Conservation (phyloP, 2,329 filamentous ascomycete genomes). For the Cladophialophora carrionii region DNA sequence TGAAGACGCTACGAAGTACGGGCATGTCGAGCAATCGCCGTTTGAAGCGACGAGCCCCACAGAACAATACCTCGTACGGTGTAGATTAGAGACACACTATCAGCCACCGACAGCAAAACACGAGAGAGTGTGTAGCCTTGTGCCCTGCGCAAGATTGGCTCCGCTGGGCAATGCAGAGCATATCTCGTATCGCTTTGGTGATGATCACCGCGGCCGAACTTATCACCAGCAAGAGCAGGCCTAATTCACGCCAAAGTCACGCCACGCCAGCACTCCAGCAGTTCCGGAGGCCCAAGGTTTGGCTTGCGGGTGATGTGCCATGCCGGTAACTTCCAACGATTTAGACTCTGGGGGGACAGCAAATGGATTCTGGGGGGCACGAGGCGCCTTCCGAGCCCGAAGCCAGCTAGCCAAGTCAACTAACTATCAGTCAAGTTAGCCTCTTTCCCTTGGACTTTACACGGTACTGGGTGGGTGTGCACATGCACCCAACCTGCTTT, state of each 20-base stretch:
- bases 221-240: neutral
- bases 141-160: neutral
- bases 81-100: neutral
- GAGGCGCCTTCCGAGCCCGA: conserved; percentile 8
- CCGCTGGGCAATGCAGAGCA: neutral
- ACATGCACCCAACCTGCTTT: neutral
- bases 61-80: no score
- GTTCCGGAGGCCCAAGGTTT: neutral
- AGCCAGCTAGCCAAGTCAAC: neutral
- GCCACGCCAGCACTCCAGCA: neutral
- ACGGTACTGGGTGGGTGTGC: neutral
- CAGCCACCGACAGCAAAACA: neutral
- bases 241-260: neutral
- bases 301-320: neutral
- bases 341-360: neutral
- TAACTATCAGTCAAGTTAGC: neutral
- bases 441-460: neutral
- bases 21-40: neutral
- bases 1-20: neutral
- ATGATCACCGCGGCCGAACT: neutral
- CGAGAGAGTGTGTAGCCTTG: neutral
- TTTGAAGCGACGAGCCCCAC: neutral
- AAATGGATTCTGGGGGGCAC: neutral
- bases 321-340: neutral
- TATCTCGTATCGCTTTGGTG: neutral